Evolutionary conservation across 73 alveolate genomes (phyloP), one percentile per base, ranked within the genome.

Genomic region (Tetrahymena malaccensis): DNA sequence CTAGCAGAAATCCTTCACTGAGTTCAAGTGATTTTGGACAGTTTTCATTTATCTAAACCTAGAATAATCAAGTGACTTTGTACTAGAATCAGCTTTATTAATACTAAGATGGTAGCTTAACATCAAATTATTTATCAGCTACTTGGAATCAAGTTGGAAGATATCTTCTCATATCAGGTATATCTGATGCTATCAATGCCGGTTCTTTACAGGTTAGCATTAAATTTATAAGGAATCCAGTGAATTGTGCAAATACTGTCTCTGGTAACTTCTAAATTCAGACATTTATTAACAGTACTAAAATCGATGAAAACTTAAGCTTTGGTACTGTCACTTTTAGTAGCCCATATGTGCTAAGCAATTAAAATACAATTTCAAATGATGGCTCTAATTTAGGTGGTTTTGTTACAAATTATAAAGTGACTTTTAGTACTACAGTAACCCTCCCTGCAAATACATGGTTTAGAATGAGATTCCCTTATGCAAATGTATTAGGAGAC

Each of bases 321-420:
- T 94, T 94, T 94, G 96, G 96, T 3, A 94, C 94, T 1, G 94
- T 94, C 17, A 94, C 93, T 4, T 94, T 43, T 22, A 94, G 95
- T 0, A 50, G 93, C 22, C 84, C 85, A 19, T 94, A 94, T 31
- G 31, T 83, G 4, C 25, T 43, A 84, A 94, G 93, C 85, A 84
- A 94, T 21, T 37, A 40, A 58, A n/a, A 93, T 7, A 94, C 57
- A 2, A 94, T 43, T 25, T 35, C 58, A 35, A 94, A 94, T 85
- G 96, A 94, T 85, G 96, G 96, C 40, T 94, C 96, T 37, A 84
- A 94, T 55, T 84, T 94, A 85, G 96, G 96, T 55, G 96, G 96
- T 40, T 94, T 85, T 34, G 93, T 85, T 9, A 94, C 96, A 0
- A 94, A 94, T 35, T 94, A 94, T 27, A 85, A 85, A 13, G 44